These are phyloP conservation scores for Coemansia sp. DNA, from an alignment of 371 early-diverging fungal species.

Conservation along the genomic window DNA sequence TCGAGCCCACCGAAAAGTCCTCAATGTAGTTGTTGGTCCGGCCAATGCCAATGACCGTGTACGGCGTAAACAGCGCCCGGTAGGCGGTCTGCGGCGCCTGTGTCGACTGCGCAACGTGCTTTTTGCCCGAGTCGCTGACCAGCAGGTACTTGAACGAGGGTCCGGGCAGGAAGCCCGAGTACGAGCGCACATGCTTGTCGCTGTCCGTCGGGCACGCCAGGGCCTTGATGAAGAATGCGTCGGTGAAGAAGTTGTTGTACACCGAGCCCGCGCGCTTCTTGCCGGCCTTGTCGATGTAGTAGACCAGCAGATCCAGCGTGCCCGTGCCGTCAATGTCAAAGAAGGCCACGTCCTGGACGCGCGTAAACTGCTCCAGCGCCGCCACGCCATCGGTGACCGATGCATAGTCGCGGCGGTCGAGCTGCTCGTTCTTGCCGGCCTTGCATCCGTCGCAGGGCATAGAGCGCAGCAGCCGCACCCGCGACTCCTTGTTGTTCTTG, in stretches of 20 bases:
- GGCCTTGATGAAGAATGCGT: conserved; percentile 91
- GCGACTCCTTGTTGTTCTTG: conserved; percentile 47
- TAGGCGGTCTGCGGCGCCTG: conserved; percentile 82
- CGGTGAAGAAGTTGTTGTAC: conserved; percentile 85
- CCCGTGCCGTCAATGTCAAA: conserved; percentile 91
- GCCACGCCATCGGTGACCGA: conserved; percentile 63
- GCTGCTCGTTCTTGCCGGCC: neutral
- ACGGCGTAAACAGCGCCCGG: conserved; percentile 75
- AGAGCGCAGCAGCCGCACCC: conserved; percentile 59
- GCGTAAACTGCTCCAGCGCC: conserved; percentile 54
- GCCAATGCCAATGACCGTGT: conserved; percentile 83
- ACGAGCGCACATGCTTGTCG: conserved; percentile 58
- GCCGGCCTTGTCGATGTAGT: conserved; percentile 31
- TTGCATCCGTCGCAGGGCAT: conserved; percentile 21
- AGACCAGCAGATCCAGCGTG: conserved; percentile 77
- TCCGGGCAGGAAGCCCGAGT: conserved; percentile 80
- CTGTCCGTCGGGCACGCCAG: conserved; percentile 59
- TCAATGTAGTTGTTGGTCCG: conserved; percentile 95
- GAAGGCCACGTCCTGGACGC: conserved; percentile 67
- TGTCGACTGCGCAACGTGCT: conserved; percentile 74
- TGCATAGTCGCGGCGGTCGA: conserved; percentile 60
- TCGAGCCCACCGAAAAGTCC: conserved; percentile 81
- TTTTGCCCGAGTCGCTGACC: conserved; percentile 72
- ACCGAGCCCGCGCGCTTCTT: conserved; percentile 53
- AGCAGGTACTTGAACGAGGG: conserved; percentile 84